Evolutionary conservation across 2,329 filamentous ascomycete genomes (phyloP).

Genomic region (Camillea tinctor): DNA sequence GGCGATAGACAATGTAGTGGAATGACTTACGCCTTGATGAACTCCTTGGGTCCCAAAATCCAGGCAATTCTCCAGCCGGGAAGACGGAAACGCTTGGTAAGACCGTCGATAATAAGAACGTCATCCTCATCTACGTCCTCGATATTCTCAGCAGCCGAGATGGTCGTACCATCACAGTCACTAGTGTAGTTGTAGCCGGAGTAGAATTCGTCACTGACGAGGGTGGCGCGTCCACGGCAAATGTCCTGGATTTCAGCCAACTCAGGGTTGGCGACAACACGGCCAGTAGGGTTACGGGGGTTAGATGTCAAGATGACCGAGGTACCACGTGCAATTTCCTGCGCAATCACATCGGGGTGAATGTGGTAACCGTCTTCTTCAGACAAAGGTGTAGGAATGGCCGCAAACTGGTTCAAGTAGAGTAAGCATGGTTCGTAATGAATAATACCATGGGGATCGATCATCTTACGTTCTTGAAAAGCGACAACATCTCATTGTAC

Average conservation of each 20-base stretch:
- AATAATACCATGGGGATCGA: not conserved
- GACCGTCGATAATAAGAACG: slow-evolving; percentile 89
- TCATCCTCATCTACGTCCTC: slow-evolving; percentile 87
- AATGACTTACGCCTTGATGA: slow-evolving; percentile 71
- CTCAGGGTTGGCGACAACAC: slow-evolving; percentile 81
- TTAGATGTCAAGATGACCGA: slow-evolving; percentile 93
- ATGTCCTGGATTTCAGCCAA: slow-evolving; percentile 89
- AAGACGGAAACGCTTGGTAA: slow-evolving; percentile 95
- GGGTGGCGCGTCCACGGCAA: slow-evolving; percentile 82
- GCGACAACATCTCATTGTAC: slow-evolving; percentile 94
- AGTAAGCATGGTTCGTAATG: slow-evolving; percentile 9
- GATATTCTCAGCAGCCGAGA: slow-evolving; percentile 86
- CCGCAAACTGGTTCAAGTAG: slow-evolving; percentile 62
- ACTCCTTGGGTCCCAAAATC: slow-evolving; percentile 95
- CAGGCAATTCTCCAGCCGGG: slow-evolving; percentile 96
- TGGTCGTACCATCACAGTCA: slow-evolving; percentile 84
- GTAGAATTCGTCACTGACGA: slow-evolving; percentile 98
- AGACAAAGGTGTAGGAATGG: slow-evolving; percentile 80
- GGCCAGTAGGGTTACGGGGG: slow-evolving; percentile 89
- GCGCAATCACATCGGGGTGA: slow-evolving; percentile 86
- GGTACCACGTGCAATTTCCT: slow-evolving; percentile 83
- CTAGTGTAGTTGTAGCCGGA: slow-evolving; percentile 94
- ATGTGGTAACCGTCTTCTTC: slow-evolving; percentile 90
- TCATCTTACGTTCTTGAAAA: slow-evolving; percentile 77
- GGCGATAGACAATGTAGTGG: not conserved